Evolutionary conservation across 306 rosid species (phyloP).

Genomic region (Hippophae tibetana): DNA sequence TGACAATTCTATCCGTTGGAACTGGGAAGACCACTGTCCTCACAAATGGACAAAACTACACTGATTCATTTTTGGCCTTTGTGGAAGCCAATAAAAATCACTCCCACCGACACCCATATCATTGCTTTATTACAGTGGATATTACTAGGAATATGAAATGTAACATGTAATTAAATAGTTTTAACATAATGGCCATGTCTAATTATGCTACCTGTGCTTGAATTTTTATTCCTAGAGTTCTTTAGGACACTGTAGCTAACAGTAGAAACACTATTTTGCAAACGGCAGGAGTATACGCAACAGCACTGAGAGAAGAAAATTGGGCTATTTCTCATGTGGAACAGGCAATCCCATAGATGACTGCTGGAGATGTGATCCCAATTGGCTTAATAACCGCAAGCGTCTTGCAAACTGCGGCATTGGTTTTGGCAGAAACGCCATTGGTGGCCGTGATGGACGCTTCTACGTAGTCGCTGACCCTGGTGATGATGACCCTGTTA

Average conservation of each 20-base stretch:
- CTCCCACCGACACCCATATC: conserved; percentile 16
- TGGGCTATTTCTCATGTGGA: conserved; percentile 89
- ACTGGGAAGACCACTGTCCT: conserved; percentile 18
- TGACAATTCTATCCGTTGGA: conserved; percentile 30
- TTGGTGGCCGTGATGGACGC: conserved; percentile 93
- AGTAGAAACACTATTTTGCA: conserved; percentile 14
- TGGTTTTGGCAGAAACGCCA: conserved; percentile 85
- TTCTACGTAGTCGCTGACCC: conserved; percentile 86
- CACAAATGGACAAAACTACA: conserved; percentile 15
- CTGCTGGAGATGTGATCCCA: conserved; percentile 91
- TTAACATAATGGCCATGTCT: too few relatives aligned
- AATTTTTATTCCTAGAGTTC: too few relatives aligned
- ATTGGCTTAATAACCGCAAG: conserved; percentile 84
- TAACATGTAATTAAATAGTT: too few relatives aligned
- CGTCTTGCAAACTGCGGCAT: conserved; percentile 95
- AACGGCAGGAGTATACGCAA: conserved; percentile 67
- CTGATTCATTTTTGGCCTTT: neutral
- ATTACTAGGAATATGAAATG: too few relatives aligned
- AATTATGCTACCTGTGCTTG: too few relatives aligned
- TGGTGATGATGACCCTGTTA: conserved; percentile 65
- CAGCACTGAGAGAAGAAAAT: conserved; percentile 78
- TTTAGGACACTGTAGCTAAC: neutral
- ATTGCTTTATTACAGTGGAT: too few relatives aligned
- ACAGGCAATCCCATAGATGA: conserved; percentile 95
- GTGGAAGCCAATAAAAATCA: neutral